Evolutionary conservation across 2,329 filamentous ascomycete species (phyloP).

Genomic region (Hymenoscyphus albidus): DNA sequence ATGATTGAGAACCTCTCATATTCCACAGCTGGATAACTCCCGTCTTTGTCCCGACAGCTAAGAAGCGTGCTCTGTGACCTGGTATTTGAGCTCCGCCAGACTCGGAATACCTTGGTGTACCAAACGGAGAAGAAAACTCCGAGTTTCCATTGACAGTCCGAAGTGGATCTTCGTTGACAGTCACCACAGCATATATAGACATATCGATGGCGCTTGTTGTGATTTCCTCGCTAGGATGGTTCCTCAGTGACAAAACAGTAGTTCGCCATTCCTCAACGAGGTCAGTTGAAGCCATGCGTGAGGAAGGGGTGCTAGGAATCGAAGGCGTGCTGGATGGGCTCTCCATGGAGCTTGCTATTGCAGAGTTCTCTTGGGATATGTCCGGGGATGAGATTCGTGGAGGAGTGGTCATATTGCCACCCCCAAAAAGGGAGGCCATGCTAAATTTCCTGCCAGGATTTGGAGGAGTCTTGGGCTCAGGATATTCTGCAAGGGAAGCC

Average conservation of each 20-base stretch:
- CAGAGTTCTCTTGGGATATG: conserved; percentile 21
- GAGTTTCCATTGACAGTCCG: conserved; percentile 52
- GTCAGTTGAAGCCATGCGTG: conserved; percentile 32
- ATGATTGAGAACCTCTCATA: conserved; percentile 61
- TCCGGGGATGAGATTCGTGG: conserved; percentile 25
- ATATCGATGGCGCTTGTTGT: conserved; percentile 68
- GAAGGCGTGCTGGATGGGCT: conserved; percentile 27
- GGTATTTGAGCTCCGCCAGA: conserved; percentile 60
- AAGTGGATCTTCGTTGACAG: conserved; percentile 74
- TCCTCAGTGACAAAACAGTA: conserved; percentile 59
- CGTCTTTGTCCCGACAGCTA: conserved; percentile 75
- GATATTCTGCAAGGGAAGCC: conserved; percentile 32
- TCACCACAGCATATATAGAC: conserved; percentile 68
- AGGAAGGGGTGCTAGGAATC: conserved; percentile 25
- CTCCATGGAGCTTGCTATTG: conserved; percentile 22
- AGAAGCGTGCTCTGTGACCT: conserved; percentile 74
- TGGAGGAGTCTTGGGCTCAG: conserved; percentile 31
- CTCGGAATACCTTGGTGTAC: conserved; percentile 25
- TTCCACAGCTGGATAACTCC: conserved; percentile 85
- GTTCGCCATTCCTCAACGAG: conserved; percentile 62
- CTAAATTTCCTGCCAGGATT: conserved; percentile 22
- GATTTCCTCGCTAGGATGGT: conserved; percentile 57
- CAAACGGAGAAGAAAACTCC: conserved; percentile 26
- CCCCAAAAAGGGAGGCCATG: conserved; percentile 35
- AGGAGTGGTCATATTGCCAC: conserved; percentile 26